phyloP scores from a whole-genome alignment of 306 rosid genomes.

The Prunus persica region Prunus_persica_NCBIv2 NC_034011.1:21702001-21702500 shows the following conservation, averaged over 20 bases:
- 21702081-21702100: too few species aligned
- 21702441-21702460: slow-evolving; percentile 60
- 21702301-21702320: not conserved
- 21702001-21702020: too few species aligned
- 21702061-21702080: too few species aligned
- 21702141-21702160: not conserved
- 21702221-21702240: not conserved
- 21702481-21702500: slow-evolving; percentile 36
- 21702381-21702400: not conserved
- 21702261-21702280: not conserved
- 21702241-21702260: not conserved
- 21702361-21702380: too few species aligned
- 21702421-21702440: not conserved
- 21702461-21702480: slow-evolving; percentile 67
- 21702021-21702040: too few species aligned
- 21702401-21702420: not conserved
- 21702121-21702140: too few species aligned
- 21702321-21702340: too few species aligned
- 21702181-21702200: too few species aligned
- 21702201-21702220: not conserved
- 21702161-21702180: not conserved
- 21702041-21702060: too few species aligned
- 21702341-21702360: too few species aligned
- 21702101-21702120: too few species aligned
- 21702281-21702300: not conserved